phyloP scores from a whole-genome alignment of 805 yeast genomes.

The Yamadazyma takamatsuzukensis region DNA sequence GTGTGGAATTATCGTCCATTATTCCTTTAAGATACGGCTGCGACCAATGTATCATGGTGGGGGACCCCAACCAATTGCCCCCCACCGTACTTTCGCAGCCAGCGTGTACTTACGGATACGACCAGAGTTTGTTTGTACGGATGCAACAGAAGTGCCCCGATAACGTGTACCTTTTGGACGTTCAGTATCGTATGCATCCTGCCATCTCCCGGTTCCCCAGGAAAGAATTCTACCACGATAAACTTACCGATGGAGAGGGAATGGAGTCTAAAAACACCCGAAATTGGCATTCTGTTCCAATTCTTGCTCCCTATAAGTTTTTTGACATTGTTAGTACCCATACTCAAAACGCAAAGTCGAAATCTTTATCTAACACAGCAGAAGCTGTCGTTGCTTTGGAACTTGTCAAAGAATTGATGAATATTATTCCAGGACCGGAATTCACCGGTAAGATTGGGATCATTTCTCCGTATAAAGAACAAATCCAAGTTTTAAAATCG shows the following conservation, averaged over 20 bases:
- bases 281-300: constrained; percentile 66
- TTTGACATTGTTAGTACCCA: constrained; percentile 66
- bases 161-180: constrained; percentile 72
- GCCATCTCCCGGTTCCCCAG: constrained; percentile 86
- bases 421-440: constrained; percentile 43
- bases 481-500: constrained; percentile 56
- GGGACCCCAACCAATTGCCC: constrained; percentile 97
- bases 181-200: constrained; percentile 98
- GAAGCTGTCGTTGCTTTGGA: constrained; percentile 78
- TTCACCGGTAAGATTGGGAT: constrained; percentile 79
- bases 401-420: constrained; percentile 51
- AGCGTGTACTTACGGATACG: constrained; percentile 77
- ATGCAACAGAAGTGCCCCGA: constrained; percentile 68
- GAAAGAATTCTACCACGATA: constrained; percentile 69
- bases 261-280: constrained; percentile 58
- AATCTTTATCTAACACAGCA: constrained; percentile 64
- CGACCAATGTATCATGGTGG: constrained; percentile 89
- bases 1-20: constrained; percentile 87
- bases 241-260: constrained; percentile 72
- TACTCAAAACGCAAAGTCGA: constrained; percentile 56
- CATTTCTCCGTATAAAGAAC: constrained; percentile 94
- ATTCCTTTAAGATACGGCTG: constrained; percentile 93
- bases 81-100: constrained; percentile 92
- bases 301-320: constrained; percentile 74
- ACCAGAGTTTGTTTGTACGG: constrained; percentile 89